A percentile compares a stretch with the other conserved stretches of the same genome.
phyloP scores from a whole-genome alignment of 169 alveolate genomes.

The Babesia bovis region DNA sequence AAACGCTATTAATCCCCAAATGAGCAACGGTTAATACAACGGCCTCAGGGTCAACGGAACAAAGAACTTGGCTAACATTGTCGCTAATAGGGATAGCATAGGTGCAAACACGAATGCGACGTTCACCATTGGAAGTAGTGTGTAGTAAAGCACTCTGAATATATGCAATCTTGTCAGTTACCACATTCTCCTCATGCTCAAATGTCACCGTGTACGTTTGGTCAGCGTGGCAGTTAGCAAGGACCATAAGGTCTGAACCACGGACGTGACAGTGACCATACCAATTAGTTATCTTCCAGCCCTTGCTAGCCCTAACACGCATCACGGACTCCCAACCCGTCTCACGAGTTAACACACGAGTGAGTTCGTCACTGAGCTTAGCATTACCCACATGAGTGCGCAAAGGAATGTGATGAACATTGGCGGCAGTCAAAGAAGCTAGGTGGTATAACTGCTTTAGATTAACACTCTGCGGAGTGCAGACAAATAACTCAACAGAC shows the following conservation, averaged over 20 bases:
- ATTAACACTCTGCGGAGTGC: constrained; percentile 77
- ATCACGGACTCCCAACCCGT: constrained; percentile 97
- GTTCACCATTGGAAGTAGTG: constrained; percentile 95
- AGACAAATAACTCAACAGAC: constrained; percentile 82
- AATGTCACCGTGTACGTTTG: constrained; percentile 86
- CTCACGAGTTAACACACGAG: constrained; percentile 82
- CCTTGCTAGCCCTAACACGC: constrained; percentile 92
- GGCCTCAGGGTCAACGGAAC: constrained; percentile 79
- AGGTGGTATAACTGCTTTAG: constrained; percentile 24
- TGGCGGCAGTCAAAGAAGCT: constrained; percentile 57
- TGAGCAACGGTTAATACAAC: constrained; percentile 72
- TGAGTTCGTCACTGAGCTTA: constrained; percentile 83
- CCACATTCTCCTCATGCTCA: constrained; percentile 81
- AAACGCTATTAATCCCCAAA: constrained; percentile 64
- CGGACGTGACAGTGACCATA: constrained; percentile 91
- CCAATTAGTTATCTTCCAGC: constrained; percentile 90
- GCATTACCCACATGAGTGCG: constrained; percentile 67
- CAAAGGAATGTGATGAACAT: constrained; percentile 68
- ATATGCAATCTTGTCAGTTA: constrained; percentile 82
- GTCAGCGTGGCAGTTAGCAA: constrained; percentile 88
- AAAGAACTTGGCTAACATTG: constrained; percentile 75
- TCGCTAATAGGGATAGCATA: constrained; percentile 90
- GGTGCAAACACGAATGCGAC: constrained; percentile 96
- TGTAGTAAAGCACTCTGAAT: constrained; percentile 96
- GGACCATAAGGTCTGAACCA: constrained; percentile 87